Evolutionary conservation across 116 monocot genomes (phyloP).

Genomic region (Trichopus zeylanicus): DNA sequence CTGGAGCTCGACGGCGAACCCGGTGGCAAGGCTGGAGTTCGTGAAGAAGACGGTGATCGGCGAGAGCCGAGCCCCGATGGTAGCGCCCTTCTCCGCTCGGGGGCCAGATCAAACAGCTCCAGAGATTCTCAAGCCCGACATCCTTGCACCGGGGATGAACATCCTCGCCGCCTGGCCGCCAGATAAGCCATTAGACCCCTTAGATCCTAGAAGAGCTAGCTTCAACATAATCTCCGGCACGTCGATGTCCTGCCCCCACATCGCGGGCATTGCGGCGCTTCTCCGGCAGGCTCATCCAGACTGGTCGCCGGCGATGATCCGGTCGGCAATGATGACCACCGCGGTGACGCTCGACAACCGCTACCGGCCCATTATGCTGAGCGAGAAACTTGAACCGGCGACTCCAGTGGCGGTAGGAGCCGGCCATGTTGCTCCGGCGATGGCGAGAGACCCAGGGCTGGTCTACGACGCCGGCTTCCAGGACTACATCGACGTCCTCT

Average conservation of each 20-base stretch:
- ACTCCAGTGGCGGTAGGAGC: constrained; percentile 8
- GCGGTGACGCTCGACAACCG: constrained; percentile 9
- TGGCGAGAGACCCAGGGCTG: constrained; percentile 23
- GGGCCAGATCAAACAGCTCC: constrained; percentile 18
- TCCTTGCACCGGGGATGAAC: constrained; percentile 27
- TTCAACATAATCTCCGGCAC: constrained; percentile 21
- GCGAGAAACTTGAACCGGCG: background rate
- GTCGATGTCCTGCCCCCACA: constrained; percentile 37
- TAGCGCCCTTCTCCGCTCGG: constrained; percentile 23
- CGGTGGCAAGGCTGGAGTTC: background rate
- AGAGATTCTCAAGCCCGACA: constrained; percentile 27
- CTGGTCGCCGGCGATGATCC: constrained; percentile 19
- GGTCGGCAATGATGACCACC: constrained; percentile 28
- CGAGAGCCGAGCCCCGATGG: constrained; percentile 15
- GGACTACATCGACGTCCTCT: constrained; percentile 17
- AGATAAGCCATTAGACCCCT: constrained; percentile 2
- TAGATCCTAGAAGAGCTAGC: background rate
- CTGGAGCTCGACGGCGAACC: constrained; percentile 2
- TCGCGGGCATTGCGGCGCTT: constrained; percentile 21
- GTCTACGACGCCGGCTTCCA: constrained; percentile 8
- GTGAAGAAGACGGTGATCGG: constrained; percentile 15
- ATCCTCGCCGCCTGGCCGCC: constrained; percentile 30
- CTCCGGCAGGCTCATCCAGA: constrained; percentile 9
- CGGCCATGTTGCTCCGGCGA: constrained; percentile 18
- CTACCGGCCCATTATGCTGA: constrained; percentile 1